Conservation (phyloP, 179 eudicot species). For the Beta lomatogona region DNA sequence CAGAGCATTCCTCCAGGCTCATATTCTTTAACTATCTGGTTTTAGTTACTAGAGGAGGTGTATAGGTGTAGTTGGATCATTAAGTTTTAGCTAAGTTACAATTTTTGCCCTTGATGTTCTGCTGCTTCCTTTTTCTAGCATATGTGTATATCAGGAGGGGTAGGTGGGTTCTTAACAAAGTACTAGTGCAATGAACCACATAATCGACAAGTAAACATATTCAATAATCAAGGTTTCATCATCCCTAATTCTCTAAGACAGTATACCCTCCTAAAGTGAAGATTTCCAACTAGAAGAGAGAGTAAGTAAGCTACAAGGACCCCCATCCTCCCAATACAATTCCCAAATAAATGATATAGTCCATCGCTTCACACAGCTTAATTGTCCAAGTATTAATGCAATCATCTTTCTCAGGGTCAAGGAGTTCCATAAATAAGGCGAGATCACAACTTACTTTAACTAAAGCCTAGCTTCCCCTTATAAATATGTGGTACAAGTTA, state of each 20-base stretch:
- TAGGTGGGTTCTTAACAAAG: too few species aligned
- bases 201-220: not conserved
- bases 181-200: not conserved
- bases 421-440: not conserved
- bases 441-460: not conserved
- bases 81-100: too few species aligned
- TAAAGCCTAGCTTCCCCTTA: not conserved
- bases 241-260: too few species aligned
- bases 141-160: too few species aligned
- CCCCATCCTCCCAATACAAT: not conserved
- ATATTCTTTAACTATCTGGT: too few species aligned
- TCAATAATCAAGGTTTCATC: not conserved
- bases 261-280: conserved; percentile 1
- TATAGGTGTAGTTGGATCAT: too few species aligned
- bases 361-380: not conserved
- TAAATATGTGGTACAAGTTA: not conserved
- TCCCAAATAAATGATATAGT: not conserved
- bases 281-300: conserved; percentile 2
- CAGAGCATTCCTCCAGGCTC: too few species aligned
- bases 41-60: too few species aligned
- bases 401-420: not conserved
- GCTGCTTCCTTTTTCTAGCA: too few species aligned
- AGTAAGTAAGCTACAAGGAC: not conserved
- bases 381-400: not conserved
- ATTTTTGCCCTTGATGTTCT: too few species aligned